Evolutionary conservation across 371 early-diverging fungal genomes (phyloP).

Genomic region (Saksenaea vasiformis): DNA sequence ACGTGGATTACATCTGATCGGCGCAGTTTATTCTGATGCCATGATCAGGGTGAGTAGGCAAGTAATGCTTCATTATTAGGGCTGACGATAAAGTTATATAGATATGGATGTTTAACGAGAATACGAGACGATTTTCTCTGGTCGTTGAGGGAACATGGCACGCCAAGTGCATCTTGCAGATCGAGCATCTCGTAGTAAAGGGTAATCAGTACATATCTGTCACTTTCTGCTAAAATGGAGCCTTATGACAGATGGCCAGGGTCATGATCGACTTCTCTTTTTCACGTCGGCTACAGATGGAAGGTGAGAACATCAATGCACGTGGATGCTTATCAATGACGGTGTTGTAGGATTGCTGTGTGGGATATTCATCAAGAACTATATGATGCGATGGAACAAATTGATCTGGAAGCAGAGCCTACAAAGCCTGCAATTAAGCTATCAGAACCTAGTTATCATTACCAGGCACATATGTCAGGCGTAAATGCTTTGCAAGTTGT

Average conservation of each 20-base stretch:
- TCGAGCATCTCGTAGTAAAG: conserved; percentile 37
- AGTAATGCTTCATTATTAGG: not conserved
- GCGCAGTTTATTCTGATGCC: conserved; percentile 62
- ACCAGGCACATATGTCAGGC: conserved; percentile 54
- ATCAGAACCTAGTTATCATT: conserved; percentile 30
- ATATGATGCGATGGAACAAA: conserved; percentile 16
- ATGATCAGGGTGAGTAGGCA: conserved; percentile 46
- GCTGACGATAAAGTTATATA: not conserved
- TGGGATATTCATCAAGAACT: conserved; percentile 53
- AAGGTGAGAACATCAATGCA: conserved; percentile 9
- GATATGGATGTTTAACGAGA: conserved; percentile 61
- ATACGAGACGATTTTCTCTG: conserved; percentile 47
- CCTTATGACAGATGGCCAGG: conserved; percentile 6
- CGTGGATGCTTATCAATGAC: not conserved
- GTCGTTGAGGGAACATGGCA: conserved; percentile 60
- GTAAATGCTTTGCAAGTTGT: conserved; percentile 52
- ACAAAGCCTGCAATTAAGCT: conserved; percentile 35
- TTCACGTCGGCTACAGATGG: conserved; percentile 66
- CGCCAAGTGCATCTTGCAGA: conserved; percentile 60
- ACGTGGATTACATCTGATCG: conserved; percentile 54
- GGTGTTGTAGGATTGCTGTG: conserved; percentile 36
- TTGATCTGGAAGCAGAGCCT: conserved; percentile 30
- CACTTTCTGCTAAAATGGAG: not conserved
- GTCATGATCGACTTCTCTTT: conserved; percentile 42
- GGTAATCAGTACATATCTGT: conserved; percentile 8